Evolutionary conservation across 2,329 filamentous ascomycete species (phyloP), one percentile per base, ranked within the genome.

Genomic region (Cadophora luteo-olivacea): DNA sequence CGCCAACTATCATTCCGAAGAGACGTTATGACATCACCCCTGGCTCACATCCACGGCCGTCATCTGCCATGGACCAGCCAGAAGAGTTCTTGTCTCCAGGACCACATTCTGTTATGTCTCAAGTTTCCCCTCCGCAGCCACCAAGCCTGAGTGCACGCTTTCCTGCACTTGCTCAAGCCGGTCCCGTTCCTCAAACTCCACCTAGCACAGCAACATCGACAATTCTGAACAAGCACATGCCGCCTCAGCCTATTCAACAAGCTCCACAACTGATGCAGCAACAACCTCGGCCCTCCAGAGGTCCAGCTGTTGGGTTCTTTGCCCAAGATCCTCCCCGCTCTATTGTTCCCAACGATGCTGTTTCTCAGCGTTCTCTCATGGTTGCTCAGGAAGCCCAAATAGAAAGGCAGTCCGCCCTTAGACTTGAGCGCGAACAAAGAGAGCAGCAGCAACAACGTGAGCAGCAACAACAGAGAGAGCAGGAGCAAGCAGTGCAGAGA

Each of bases 1-100:
- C 82, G n/a, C 86, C 86, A 29, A 84, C 84, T 7, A 81, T 83
- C 22, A 80, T 80, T 41, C 83, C 85, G 25, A 84, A 86, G 72
- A 82, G 82, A 75, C 81, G 83, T 61, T 85, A 84, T 76, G 87
- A 86, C 79, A 81, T 77, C 74, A 82, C 77, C 66, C 75, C 78
- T 5, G 75, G 78, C 8, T 72, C 78, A 24, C 75, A 77, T 60
- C 81, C 82, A 57, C 80, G 84, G 68, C 82, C 85, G 70, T 84
- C 83, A 29, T 82, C 84, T 68, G 81, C 84, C 52, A 80, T 81
- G 49, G 76, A 81, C 33, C 78, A 81, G 33, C 80, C 81, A 61
- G 86, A 88, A 63, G 74, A 79, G n/a, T 54, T 75, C 33, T n/a
- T 72, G 48, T 63, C 75, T 36, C 57, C 69, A 25, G 64, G 64